These are phyloP conservation scores for Diaporthe nobilis DNA, from an alignment of 2,329 filamentous ascomycete species.

Conservation along the genomic window DNA sequence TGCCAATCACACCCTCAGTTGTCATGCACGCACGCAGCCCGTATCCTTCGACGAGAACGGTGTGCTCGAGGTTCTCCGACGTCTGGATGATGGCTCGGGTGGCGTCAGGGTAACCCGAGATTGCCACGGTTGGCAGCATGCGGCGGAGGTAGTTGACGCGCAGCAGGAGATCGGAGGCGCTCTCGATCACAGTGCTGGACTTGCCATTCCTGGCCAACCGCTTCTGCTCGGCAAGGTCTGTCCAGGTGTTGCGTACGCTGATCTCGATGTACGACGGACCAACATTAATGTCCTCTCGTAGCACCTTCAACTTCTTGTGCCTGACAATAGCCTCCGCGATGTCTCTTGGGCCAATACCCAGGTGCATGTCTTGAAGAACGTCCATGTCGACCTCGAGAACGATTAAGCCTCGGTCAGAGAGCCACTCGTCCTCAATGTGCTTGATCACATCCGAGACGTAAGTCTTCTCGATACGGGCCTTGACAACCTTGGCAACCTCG, in stretches of 20 bases:
- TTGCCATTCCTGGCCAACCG: slow-evolving; percentile 61
- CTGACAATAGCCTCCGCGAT: slow-evolving; percentile 83
- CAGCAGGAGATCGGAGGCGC: slow-evolving; percentile 76
- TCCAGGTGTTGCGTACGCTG: slow-evolving; percentile 70
- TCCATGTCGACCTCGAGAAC: slow-evolving; percentile 85
- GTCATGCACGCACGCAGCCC: slow-evolving; percentile 92
- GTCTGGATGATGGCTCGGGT: slow-evolving; percentile 91
- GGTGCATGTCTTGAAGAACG: slow-evolving; percentile 83
- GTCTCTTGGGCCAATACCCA: slow-evolving; percentile 81
- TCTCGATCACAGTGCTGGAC: slow-evolving; percentile 57
- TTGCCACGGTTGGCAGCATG: slow-evolving; percentile 83
- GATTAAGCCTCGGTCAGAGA: slow-evolving; percentile 80
- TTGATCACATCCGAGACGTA: slow-evolving; percentile 85
- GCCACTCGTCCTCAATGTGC: slow-evolving; percentile 91
- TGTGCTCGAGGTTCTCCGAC: slow-evolving; percentile 76
- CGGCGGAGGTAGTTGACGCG: slow-evolving; percentile 90
- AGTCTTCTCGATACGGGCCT: slow-evolving; percentile 95
- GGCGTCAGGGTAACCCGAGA: slow-evolving; percentile 91
- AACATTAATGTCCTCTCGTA: slow-evolving; percentile 74
- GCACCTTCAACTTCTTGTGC: slow-evolving; percentile 86
- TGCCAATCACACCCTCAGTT: slow-evolving; percentile 90
- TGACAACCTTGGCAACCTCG: slow-evolving; percentile 88
- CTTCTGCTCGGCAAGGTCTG: slow-evolving; percentile 63
- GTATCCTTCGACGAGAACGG: slow-evolving; percentile 94
- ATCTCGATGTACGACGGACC: slow-evolving; percentile 78